Conservation (phyloP, 805 yeast genomes). For the Spencermartinsiella europaea region DNA sequence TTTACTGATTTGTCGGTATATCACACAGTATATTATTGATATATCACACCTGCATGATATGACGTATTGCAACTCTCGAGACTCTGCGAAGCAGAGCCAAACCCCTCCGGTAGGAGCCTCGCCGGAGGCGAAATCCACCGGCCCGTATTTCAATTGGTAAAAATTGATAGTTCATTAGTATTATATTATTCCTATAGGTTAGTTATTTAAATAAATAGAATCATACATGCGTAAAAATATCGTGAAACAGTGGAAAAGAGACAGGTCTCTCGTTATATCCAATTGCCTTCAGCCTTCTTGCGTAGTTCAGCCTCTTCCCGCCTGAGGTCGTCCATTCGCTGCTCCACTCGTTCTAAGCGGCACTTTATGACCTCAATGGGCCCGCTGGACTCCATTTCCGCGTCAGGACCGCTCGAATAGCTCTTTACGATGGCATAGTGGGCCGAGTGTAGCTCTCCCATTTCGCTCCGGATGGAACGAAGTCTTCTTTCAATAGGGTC, state of each 20-base stretch:
- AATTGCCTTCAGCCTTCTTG: neutral
- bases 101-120: too few species aligned
- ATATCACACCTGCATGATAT: too few species aligned
- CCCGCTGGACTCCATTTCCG: neutral
- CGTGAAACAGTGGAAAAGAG: neutral
- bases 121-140: too few species aligned
- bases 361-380: neutral
- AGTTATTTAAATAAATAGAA: neutral
- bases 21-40: too few species aligned
- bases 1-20: too few species aligned
- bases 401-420: neutral
- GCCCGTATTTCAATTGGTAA: too few species aligned
- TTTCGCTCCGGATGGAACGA: neutral
- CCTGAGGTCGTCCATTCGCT: neutral
- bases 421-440: neutral
- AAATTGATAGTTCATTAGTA: too few species aligned
- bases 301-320: neutral
- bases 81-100: too few species aligned
- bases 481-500: neutral
- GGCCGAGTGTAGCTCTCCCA: neutral
- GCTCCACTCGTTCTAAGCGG: neutral
- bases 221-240: conserved; percentile 15
- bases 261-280: neutral
- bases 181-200: neutral
- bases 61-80: too few species aligned